phyloP scores from a whole-genome alignment of 805 yeast species.

The Lachancea dasiensis region DNA sequence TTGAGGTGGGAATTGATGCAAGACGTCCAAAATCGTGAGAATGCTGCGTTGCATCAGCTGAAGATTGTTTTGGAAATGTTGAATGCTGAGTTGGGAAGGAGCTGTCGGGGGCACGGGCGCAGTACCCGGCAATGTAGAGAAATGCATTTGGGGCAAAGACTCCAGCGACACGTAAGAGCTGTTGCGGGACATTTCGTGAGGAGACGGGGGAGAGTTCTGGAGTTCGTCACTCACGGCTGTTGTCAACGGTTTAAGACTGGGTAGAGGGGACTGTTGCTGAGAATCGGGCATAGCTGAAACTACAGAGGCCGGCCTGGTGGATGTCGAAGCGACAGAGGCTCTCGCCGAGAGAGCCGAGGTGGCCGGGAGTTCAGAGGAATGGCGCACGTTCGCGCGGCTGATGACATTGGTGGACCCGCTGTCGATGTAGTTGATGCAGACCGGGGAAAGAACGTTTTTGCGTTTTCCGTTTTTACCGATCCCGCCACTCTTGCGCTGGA shows the following conservation, averaged over 20 bases:
- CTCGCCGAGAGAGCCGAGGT: too few relatives aligned
- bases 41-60: constrained; percentile 7
- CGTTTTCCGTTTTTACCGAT: constrained; percentile 30
- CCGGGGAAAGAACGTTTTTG: constrained; percentile 27
- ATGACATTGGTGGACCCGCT: background rate
- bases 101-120: background rate
- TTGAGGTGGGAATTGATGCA: constrained; percentile 5
- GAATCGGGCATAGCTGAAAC: background rate
- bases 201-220: constrained; percentile 3
- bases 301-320: background rate
- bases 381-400: constrained; percentile 1
- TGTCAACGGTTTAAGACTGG: constrained; percentile 6
- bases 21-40: constrained; percentile 7
- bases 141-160: constrained; percentile 2
- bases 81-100: background rate
- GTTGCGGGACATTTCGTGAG: constrained; percentile 2
- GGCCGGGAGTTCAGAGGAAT: too few relatives aligned
- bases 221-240: background rate
- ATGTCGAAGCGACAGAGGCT: too few relatives aligned
- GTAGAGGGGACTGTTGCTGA: constrained; percentile 4
- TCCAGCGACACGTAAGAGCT: background rate
- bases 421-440: constrained; percentile 25
- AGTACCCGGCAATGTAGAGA: constrained; percentile 2
- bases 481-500: constrained; percentile 29
- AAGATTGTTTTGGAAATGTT: constrained; percentile 5